Conservation (phyloP, 768 basidiomycete species). For the Leccinum subgranulosum region DNA sequence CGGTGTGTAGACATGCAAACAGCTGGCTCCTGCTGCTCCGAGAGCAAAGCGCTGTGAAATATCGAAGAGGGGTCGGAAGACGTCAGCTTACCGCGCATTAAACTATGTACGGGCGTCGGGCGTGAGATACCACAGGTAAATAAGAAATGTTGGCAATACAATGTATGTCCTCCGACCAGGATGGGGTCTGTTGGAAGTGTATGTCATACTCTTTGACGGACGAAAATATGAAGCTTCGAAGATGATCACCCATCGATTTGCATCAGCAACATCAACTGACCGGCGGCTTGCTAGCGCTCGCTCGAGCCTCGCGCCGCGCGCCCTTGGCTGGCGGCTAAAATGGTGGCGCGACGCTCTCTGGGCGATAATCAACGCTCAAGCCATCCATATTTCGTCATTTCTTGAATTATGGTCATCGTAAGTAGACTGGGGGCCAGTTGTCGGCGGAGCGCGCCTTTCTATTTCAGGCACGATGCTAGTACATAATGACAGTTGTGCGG, state of each 20-base stretch:
- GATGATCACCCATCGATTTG: background rate
- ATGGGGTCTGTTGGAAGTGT: background rate
- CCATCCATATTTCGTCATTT: background rate
- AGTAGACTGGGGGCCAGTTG: background rate
- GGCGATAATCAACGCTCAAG: background rate
- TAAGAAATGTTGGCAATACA: background rate
- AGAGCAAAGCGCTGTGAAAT: background rate
- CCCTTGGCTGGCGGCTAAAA: background rate
- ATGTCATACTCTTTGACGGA: background rate
- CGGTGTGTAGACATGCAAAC: background rate
- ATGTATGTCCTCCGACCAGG: conserved; percentile 1
- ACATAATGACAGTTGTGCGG: background rate
- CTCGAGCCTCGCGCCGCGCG: background rate
- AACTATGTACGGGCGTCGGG: background rate
- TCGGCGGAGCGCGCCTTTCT: background rate
- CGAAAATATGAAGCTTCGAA: background rate
- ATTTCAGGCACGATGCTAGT: background rate
- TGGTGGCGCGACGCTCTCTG: background rate
- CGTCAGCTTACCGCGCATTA: background rate
- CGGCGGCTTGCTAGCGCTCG: background rate
- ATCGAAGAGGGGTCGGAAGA: background rate
- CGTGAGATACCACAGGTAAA: background rate
- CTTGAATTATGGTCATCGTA: background rate
- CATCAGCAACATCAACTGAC: background rate
- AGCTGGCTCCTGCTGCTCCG: background rate